These are phyloP conservation scores for Fusarium acutatum DNA, from an alignment of 2,329 filamentous ascomycete species.

Conservation along the genomic window DNA sequence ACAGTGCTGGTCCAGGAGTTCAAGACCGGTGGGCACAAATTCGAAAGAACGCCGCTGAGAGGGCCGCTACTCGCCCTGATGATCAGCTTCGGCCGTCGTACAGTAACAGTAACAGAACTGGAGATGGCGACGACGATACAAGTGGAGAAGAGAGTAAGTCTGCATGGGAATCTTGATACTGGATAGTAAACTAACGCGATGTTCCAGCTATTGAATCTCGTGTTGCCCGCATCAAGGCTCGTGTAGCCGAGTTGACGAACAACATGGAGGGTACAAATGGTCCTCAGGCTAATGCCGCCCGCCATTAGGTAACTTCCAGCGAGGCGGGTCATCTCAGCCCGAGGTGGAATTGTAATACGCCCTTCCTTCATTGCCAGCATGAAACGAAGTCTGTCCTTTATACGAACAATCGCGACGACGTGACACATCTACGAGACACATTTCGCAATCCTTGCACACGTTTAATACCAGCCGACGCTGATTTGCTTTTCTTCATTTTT, in stretches of 20 bases:
- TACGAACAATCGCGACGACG: constrained; percentile 22
- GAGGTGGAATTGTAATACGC: background rate
- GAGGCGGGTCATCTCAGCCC: background rate
- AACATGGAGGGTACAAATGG: constrained; percentile 71
- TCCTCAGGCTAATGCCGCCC: constrained; percentile 43
- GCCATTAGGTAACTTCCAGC: constrained; percentile 20
- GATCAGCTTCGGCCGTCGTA: constrained; percentile 68
- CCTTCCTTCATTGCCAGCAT: constrained; percentile 13
- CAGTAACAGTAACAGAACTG: constrained; percentile 64
- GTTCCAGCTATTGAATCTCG: constrained; percentile 89
- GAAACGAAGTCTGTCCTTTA: constrained; percentile 19
- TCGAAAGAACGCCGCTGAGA: constrained; percentile 89
- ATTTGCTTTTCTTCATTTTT: constrained; percentile 37
- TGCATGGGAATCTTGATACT: background rate
- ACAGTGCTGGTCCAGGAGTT: constrained; percentile 47
- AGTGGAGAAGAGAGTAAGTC: constrained; percentile 92
- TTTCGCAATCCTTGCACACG: constrained; percentile 32
- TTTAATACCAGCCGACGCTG: constrained; percentile 40
- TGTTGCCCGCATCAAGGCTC: constrained; percentile 96
- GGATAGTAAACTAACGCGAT: constrained; percentile 32
- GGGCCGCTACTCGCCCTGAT: constrained; percentile 73
- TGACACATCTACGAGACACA: constrained; percentile 34
- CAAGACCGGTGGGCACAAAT: constrained; percentile 96
- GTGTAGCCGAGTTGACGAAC: constrained; percentile 91
- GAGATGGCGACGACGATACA: constrained; percentile 83